phyloP scores from a whole-genome alignment of 371 early-diverging fungal genomes.

The Dichotomocladium elegans region DNA sequence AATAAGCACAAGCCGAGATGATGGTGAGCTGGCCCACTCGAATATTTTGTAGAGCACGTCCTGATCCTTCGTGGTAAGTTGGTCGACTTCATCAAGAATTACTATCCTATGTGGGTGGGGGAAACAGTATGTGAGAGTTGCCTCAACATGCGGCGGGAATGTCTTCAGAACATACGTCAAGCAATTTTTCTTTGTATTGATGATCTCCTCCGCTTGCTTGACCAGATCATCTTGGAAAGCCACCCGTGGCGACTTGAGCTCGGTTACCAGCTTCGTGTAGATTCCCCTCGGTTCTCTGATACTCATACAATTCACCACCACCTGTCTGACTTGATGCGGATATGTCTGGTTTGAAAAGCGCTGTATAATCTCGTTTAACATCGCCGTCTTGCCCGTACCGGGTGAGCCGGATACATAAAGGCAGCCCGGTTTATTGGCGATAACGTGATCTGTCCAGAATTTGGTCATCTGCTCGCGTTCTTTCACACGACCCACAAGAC shows the following conservation, averaged over 20 bases:
- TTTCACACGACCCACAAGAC: constrained; percentile 68
- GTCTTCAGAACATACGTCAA: constrained; percentile 53
- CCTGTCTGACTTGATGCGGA: constrained; percentile 43
- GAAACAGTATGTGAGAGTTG: too few species aligned
- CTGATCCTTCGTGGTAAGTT: constrained; percentile 73
- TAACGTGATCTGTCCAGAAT: constrained; percentile 51
- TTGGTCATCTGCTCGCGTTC: constrained; percentile 59
- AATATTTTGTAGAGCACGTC: constrained; percentile 90
- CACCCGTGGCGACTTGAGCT: constrained; percentile 26
- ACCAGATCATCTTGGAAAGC: constrained; percentile 19
- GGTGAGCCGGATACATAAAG: constrained; percentile 92
- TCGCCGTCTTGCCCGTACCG: constrained; percentile 94
- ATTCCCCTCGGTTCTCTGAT: constrained; percentile 67
- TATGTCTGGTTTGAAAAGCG: constrained; percentile 20
- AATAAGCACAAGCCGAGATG: constrained; percentile 72
- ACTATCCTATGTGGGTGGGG: constrained; percentile 60
- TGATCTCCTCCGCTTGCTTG: constrained; percentile 30
- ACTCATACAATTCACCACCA: constrained; percentile 85
- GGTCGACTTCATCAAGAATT: constrained; percentile 92
- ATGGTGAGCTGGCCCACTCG: constrained; percentile 63
- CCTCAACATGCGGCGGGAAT: too few species aligned
- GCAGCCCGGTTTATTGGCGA: constrained; percentile 48
- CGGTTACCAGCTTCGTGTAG: constrained; percentile 60
- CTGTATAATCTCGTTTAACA: constrained; percentile 62
- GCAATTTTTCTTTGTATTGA: constrained; percentile 30